Base-by-base conservation (phyloP, 495 filamentous ascomycete species). In the Letharia columbiana region DNA sequence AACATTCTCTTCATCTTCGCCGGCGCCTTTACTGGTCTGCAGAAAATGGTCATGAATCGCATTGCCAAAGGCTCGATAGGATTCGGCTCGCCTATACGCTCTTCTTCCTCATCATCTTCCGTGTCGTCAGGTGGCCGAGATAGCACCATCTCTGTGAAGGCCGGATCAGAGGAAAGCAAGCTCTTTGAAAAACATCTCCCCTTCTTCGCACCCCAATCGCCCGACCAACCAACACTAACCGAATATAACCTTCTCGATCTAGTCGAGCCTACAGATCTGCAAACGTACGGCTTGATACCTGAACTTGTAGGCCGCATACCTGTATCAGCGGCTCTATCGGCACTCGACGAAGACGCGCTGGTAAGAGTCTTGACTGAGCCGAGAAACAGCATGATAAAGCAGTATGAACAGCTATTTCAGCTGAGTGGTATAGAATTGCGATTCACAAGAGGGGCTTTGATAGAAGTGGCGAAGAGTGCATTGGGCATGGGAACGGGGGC, bases 1-100 rank as follows among this genome's bases (percentile, higher is more conserved):
- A 96, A 96, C 69, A 98, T 98, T 64, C 83, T 98, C 23, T 98
- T 98, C 75, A 89, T 98, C 58, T 96, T 91, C 75, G 92, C 92
- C 18, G 94, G 94, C 20, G 94, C 94, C 13, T 98, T 98, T 71
- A 89, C 93, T 37, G 94, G 94, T 12, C 83, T 98, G 15, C 88
- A 96, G 70, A 97, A 96, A 72, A 82, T 89, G 37, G 86, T 98
- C 58, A 83, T 93, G 66, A 87, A 94, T 59, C 86, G 94, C 37
- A 87, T 97, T 64, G 86, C 90, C 20, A 90, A 89, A 67, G 91
- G 91, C 10, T 89, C 89, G 9, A 94, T 98, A 47, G 94, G 94
- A 3, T 98, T 98, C 70, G 92, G 92, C 41, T 90, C 92, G 9
- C 83, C 87, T 8, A 84, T 97, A 12, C 86, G 91, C 17, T 72